Conservation (phyloP, 306 rosid genomes). For the Inga laurina region DNA sequence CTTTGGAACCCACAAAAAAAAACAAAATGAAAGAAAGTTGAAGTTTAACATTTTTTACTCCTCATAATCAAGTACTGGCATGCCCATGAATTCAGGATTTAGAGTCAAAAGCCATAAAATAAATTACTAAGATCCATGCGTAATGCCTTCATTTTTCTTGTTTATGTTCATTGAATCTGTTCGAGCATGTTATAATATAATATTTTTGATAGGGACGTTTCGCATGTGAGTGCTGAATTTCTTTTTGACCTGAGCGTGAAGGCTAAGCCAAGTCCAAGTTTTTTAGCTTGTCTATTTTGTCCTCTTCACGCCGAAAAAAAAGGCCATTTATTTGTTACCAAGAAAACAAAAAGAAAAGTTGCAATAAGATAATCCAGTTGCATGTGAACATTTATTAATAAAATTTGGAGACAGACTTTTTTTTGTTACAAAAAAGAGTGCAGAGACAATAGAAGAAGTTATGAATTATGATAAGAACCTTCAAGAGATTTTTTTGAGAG, state of each 20-base stretch:
- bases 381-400: neutral
- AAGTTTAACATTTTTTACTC: neutral
- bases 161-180: neutral
- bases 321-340: neutral
- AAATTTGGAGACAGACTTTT: neutral
- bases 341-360: neutral
- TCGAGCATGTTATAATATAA: neutral
- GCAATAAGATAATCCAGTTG: neutral
- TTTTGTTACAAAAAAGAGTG: neutral
- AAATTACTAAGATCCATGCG: neutral
- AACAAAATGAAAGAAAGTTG: neutral
- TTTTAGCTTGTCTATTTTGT: neutral
- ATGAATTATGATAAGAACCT: neutral
- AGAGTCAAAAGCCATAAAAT: neutral
- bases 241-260: neutral
- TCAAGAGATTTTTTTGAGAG: neutral
- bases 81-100: neutral
- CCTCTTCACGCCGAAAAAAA: neutral
- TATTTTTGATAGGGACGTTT: neutral
- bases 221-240: neutral
- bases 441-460: neutral
- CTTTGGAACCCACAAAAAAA: neutral
- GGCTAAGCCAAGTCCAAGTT: neutral
- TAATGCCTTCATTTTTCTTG: neutral
- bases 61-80: neutral